These are phyloP conservation scores for Musa acuminata DNA, from an alignment of 176 grass and related monocot genomes.

Conservation along the genomic window DNA sequence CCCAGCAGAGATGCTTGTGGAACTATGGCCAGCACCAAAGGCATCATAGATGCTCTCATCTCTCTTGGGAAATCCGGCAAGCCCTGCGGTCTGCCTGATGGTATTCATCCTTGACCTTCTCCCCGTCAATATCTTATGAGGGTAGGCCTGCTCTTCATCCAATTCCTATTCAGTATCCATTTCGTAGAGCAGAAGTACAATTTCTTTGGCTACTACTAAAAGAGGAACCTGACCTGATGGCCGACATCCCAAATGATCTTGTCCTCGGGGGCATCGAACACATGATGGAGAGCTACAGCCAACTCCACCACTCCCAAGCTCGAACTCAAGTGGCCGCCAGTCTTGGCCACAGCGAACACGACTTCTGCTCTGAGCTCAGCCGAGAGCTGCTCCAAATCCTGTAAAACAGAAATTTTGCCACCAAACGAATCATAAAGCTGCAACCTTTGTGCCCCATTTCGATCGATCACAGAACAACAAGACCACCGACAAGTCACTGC, in stretches of 20 bases:
- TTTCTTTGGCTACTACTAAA: not conserved
- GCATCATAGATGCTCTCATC: slow-evolving; percentile 93
- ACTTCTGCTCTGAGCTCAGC: slow-evolving; percentile 75
- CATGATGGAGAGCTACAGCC: slow-evolving; percentile 75
- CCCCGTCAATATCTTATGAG: slow-evolving; percentile 91
- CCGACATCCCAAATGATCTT: slow-evolving; percentile 99
- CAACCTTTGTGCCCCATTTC: not conserved
- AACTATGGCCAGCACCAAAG: slow-evolving; percentile 86
- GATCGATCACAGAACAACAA: not conserved
- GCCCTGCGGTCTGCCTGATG: slow-evolving; percentile 74
- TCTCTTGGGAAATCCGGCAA: slow-evolving; percentile 87
- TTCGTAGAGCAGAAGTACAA: not conserved
- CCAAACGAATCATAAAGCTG: not conserved
- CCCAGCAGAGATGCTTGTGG: slow-evolving; percentile 86
- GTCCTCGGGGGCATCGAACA: slow-evolving; percentile 79
- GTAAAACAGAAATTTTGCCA: not conserved
- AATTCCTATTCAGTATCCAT: not conserved
- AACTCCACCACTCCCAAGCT: slow-evolving; percentile 87
- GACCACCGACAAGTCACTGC: not conserved
- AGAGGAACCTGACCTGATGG: slow-evolving; percentile 44
- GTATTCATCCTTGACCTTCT: slow-evolving; percentile 83
- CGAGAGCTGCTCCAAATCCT: slow-evolving; percentile 88
- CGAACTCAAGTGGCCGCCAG: slow-evolving; percentile 74
- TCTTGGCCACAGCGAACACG: slow-evolving; percentile 53
- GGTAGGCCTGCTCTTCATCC: slow-evolving; percentile 39